These are phyloP conservation scores for Colletotrichum scovillei DNA, from an alignment of 2,329 filamentous ascomycete genomes.

Conservation along the genomic window DNA sequence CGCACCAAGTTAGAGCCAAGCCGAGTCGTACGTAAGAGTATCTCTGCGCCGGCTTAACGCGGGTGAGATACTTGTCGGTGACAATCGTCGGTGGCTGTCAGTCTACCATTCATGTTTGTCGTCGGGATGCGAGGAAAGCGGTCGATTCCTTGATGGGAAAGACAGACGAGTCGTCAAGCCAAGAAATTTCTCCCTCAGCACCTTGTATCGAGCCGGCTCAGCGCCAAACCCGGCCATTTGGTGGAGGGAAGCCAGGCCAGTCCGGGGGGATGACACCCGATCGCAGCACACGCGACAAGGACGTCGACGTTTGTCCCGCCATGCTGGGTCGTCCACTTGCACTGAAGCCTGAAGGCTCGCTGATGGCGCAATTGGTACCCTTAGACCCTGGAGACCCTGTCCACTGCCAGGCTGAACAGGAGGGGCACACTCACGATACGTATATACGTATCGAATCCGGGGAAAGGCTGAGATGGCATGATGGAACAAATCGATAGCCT, in stretches of 20 bases:
- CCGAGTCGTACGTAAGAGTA: conserved; percentile 33
- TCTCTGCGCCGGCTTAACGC: conserved; percentile 14
- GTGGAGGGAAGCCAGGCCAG: conserved; percentile 14
- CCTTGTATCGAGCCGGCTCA: neutral
- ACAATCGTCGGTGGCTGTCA: conserved; percentile 7
- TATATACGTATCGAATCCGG: conserved; percentile 36
- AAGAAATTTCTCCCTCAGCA: neutral
- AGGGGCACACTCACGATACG: conserved; percentile 31
- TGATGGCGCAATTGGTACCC: conserved; percentile 34
- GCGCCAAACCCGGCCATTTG: conserved; percentile 20
- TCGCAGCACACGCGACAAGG: conserved; percentile 30
- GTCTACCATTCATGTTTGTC: conserved; percentile 7
- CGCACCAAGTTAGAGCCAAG: conserved; percentile 9
- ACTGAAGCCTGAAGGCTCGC: conserved; percentile 9
- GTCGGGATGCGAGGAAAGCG: neutral
- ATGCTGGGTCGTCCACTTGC: conserved; percentile 21
- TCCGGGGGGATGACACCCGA: conserved; percentile 4
- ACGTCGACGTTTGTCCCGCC: conserved; percentile 23
- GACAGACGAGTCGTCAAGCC: conserved; percentile 13
- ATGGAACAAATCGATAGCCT: conserved; percentile 14
- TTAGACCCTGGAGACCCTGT: conserved; percentile 21
- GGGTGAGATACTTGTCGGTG: conserved; percentile 12
- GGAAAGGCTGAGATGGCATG: conserved; percentile 31
- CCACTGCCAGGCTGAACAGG: conserved; percentile 22
- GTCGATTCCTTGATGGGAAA: conserved; percentile 18